phyloP scores from a whole-genome alignment of 169 alveolate species.

The Plasmodium malariae region DNA sequence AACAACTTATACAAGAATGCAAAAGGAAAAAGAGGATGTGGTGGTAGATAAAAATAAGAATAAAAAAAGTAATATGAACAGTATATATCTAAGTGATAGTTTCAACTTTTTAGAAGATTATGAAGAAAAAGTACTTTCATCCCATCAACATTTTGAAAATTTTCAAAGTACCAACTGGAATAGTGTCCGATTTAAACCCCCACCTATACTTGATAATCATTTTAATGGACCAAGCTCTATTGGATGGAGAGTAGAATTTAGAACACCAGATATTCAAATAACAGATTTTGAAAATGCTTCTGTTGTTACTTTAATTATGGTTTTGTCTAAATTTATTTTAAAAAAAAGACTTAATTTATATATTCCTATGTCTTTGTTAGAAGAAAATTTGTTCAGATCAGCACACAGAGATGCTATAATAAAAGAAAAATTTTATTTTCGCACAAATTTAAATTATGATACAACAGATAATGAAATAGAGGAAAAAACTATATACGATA shows the following conservation, averaged over 20 bases:
- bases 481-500: constrained; percentile 82
- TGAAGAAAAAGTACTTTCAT: constrained; percentile 68
- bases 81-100: constrained; percentile 33
- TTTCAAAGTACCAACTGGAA: constrained; percentile 97
- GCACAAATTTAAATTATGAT: constrained; percentile 78
- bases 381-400: constrained; percentile 93
- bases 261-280: constrained; percentile 96
- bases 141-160: constrained; percentile 92
- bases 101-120: constrained; percentile 67
- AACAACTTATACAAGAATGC: background rate
- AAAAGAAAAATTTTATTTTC: constrained; percentile 90
- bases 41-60: background rate
- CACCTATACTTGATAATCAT: constrained; percentile 86
- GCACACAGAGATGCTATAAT: constrained; percentile 88
- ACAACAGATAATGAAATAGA: constrained; percentile 75
- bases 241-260: constrained; percentile 96
- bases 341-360: constrained; percentile 89
- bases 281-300: constrained; percentile 96
- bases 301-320: constrained; percentile 86
- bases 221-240: constrained; percentile 51
- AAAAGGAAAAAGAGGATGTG: background rate
- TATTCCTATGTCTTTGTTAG: constrained; percentile 94
- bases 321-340: constrained; percentile 85
- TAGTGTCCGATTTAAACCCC: constrained; percentile 97
- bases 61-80: background rate